Evolutionary conservation across 176 grass and related monocot genomes (phyloP).

Genomic region (Zea mays): DNA sequence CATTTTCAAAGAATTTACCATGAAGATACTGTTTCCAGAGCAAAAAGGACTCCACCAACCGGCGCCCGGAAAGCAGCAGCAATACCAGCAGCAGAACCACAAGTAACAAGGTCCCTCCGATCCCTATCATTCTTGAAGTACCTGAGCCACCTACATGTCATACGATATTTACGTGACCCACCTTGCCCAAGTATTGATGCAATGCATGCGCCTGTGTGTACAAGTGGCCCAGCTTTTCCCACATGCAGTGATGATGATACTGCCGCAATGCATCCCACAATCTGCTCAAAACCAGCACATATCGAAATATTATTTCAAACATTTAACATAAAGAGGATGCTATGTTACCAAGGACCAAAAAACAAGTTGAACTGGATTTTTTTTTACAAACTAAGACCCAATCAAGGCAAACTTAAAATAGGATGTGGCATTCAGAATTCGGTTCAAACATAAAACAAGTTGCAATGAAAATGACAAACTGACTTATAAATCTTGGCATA

Average conservation of each 20-base stretch:
- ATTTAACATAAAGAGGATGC: conserved; percentile 12
- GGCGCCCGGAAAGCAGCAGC: conserved; percentile 91
- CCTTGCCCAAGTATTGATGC: conserved; percentile 89
- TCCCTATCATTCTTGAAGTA: conserved; percentile 97
- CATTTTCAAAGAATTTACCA: conserved; percentile 61
- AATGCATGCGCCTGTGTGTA: conserved; percentile 83
- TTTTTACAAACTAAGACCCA: background rate
- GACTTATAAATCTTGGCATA: background rate
- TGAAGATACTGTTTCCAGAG: conserved; percentile 86
- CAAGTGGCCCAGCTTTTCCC: conserved; percentile 92
- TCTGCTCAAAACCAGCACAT: conserved; percentile 49
- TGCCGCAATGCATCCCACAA: conserved; percentile 83
- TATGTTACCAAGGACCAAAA: background rate
- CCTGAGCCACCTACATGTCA: conserved; percentile 84
- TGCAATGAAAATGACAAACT: background rate
- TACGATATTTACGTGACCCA: conserved; percentile 67
- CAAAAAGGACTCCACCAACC: conserved; percentile 87
- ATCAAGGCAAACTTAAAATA: conserved; percentile 14
- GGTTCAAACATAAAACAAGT: background rate
- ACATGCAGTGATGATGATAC: conserved; percentile 90
- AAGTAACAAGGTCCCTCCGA: conserved; percentile 87
- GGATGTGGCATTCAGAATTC: background rate
- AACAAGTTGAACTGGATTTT: background rate
- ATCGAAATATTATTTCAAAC: background rate
- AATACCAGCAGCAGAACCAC: conserved; percentile 82